Evolutionary conservation across 2,329 filamentous ascomycete genomes (phyloP).

Genomic region (Cladobotryum mycophilum): DNA sequence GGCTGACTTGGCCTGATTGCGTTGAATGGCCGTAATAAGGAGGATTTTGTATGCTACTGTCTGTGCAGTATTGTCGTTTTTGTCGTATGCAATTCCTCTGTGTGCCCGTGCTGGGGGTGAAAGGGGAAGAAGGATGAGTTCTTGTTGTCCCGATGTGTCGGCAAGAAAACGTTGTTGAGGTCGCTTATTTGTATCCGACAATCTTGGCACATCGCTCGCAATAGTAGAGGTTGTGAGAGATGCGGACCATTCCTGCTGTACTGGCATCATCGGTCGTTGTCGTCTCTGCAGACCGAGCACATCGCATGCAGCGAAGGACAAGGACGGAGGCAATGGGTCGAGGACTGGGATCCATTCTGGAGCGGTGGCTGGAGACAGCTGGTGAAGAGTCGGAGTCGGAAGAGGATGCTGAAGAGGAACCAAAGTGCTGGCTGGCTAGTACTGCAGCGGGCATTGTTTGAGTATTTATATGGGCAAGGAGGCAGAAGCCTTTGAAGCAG

Average conservation of each 20-base stretch:
- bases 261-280: slow-evolving; percentile 54
- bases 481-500: not conserved
- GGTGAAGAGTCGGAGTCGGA: slow-evolving; percentile 37
- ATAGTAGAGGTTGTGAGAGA: slow-evolving; percentile 61
- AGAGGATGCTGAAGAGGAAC: slow-evolving; percentile 24
- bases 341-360: slow-evolving; percentile 44
- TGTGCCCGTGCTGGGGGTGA: not conserved
- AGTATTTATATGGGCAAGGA: not conserved
- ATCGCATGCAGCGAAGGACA: slow-evolving; percentile 57
- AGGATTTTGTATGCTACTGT: too few species aligned
- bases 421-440: slow-evolving; percentile 14
- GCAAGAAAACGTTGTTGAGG: not conserved
- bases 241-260: slow-evolving; percentile 56
- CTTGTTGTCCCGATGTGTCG: not conserved
- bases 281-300: slow-evolving; percentile 53
- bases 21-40: too few species aligned
- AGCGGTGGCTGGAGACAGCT: slow-evolving; percentile 24
- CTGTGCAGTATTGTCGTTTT: not conserved
- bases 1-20: too few species aligned
- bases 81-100: not conserved
- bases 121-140: not conserved
- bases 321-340: slow-evolving; percentile 48
- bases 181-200: slow-evolving; percentile 54
- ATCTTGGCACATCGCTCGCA: slow-evolving; percentile 58
- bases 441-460: slow-evolving; percentile 9